Evolutionary conservation across 1,139 yeast species (phyloP), one percentile per base, ranked within the genome.

Genomic region (Meyerozyma athensensis): DNA sequence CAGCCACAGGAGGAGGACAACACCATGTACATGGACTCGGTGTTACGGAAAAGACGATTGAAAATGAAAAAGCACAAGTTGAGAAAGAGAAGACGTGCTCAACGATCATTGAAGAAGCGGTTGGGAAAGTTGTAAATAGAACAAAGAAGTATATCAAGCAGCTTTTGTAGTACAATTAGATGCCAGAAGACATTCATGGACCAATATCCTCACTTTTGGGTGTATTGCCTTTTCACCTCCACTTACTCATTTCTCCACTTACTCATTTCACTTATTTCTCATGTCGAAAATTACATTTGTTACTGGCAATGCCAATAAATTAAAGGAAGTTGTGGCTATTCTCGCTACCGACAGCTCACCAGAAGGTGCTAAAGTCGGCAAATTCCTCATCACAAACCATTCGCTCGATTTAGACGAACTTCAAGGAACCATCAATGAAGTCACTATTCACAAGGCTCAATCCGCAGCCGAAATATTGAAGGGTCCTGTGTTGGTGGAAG

Each of bases 401-500:
- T 68, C 81, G 14, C 59, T 92, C 26, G 97, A 92, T 54, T 67
- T 92, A 22, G 94, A 82, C 40, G 99, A 94, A 62, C 62, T 92
- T 36, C 99, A 94, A 65, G 98, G 97, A 22, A 65, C 92, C 14
- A 75, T 89, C 37, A 83, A 82, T 36, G 84, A 85, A 41, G 92
- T 94, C 24, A 85, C 96, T 0, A 72, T 68, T 35, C 86, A 81
- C 53, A 94, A 94, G 60, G 90, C 95, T 39, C 61, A 67, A 47
- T 68, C 79, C 26, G 99, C 98, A 1, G 92, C 95, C 3, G 56
- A 61, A 10, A 51, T 70, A 20, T 39, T 69, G 12, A 53, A 54
- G 4, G 90, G 89, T 0, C 94, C 97, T 0, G 97, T 87, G 1
- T 69, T 94, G 39, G 96, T 90, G 2, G 99, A 94, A 56, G 99